Conservation (phyloP, 1,139 yeast species). For the Pichia sp. region DNA sequence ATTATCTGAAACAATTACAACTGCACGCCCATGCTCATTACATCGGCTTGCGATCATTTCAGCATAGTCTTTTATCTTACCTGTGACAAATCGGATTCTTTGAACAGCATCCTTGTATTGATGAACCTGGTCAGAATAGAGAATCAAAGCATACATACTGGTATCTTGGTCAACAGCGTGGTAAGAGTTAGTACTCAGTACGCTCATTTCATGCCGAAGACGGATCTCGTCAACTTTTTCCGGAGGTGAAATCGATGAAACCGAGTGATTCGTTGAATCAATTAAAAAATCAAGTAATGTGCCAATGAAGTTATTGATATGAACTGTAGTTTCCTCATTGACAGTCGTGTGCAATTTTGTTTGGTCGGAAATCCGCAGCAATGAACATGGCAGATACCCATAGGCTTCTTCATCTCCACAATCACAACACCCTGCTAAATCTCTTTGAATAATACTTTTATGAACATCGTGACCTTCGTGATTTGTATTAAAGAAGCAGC, state of each 20-base stretch:
- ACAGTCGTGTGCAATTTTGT: slow-evolving; percentile 17
- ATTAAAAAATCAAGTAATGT: slow-evolving; percentile 63
- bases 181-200: slow-evolving; percentile 33
- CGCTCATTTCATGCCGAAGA: slow-evolving; percentile 31
- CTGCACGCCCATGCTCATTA: slow-evolving; percentile 61
- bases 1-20: slow-evolving; percentile 52
- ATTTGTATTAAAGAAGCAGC: slow-evolving; percentile 63
- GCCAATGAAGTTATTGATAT: slow-evolving; percentile 42
- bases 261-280: slow-evolving; percentile 50
- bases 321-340: slow-evolving; percentile 32
- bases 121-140: slow-evolving; percentile 75
- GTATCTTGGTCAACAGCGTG: slow-evolving; percentile 40
- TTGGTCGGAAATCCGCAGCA: slow-evolving; percentile 18
- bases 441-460: slow-evolving; percentile 65
- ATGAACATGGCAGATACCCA: slow-evolving; percentile 36
- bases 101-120: slow-evolving; percentile 70
- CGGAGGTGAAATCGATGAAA: slow-evolving; percentile 23
- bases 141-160: slow-evolving; percentile 47
- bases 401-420: slow-evolving; percentile 63
- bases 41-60: slow-evolving; percentile 63
- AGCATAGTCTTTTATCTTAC: slow-evolving; percentile 61
- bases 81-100: slow-evolving; percentile 56
- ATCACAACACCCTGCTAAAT: slow-evolving; percentile 80
- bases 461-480: slow-evolving; percentile 76
- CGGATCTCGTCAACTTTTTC: slow-evolving; percentile 35